A percentile compares a stretch with the other conserved stretches of the same genome.
Evolutionary conservation across 352 stramenopile species (phyloP).

Genomic region (Phytophthora constricta): DNA sequence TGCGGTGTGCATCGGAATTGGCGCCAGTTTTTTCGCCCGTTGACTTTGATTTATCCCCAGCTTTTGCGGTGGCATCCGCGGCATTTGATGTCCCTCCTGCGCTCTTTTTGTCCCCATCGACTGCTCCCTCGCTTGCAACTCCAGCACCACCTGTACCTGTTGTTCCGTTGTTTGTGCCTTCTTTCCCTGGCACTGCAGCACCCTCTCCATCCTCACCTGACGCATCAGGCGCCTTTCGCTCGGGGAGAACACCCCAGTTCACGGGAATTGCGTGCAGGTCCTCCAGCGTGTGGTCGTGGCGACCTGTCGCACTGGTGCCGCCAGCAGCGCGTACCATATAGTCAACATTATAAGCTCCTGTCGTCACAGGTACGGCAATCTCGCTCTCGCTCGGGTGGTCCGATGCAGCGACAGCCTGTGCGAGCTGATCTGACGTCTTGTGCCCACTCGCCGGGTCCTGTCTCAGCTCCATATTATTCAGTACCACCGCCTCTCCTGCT

Average conservation of each 20-base stretch:
- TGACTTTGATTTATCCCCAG: slow-evolving; percentile 48
- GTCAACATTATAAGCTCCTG: slow-evolving; percentile 71
- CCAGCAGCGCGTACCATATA: slow-evolving; percentile 70
- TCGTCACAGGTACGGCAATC: slow-evolving; percentile 63
- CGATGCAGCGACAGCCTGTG: slow-evolving; percentile 51
- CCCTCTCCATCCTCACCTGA: slow-evolving; percentile 36
- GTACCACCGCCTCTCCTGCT: slow-evolving; percentile 19
- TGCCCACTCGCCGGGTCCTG: slow-evolving; percentile 44
- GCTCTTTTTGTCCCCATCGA: slow-evolving; percentile 58
- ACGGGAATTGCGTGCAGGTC: slow-evolving; percentile 74
- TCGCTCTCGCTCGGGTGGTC: slow-evolving; percentile 76
- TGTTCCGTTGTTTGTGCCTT: slow-evolving; percentile 36
- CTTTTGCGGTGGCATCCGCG: slow-evolving; percentile 36
- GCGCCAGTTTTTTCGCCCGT: slow-evolving; percentile 6
- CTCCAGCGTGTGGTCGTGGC: slow-evolving; percentile 54
- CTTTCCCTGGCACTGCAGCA: slow-evolving; percentile 22
- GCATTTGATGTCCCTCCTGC: slow-evolving; percentile 3
- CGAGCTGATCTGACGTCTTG: slow-evolving; percentile 69
- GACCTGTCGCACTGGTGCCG: slow-evolving; percentile 31
- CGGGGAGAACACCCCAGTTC: slow-evolving; percentile 73
- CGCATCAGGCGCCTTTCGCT: slow-evolving; percentile 55
- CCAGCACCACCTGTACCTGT: slow-evolving; percentile 21
- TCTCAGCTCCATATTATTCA: slow-evolving; percentile 52
- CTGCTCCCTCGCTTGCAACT: slow-evolving; percentile 11
- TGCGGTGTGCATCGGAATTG: slow-evolving; percentile 52